Evolutionary conservation across 345 rosid species (phyloP).

Genomic region (Boechera retrofracta): DNA sequence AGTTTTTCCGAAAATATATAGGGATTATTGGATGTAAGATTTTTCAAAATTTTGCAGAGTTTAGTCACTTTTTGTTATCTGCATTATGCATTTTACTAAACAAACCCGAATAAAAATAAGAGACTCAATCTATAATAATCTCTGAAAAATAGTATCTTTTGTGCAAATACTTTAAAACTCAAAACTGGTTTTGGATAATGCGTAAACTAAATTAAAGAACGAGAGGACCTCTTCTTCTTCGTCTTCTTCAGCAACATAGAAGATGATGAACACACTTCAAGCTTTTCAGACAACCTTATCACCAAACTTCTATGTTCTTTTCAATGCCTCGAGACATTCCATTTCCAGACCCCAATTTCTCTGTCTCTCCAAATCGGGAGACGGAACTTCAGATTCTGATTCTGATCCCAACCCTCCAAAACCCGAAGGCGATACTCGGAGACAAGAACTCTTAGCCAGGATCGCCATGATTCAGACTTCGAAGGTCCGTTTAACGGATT

Average conservation of each 20-base stretch:
- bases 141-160: not conserved
- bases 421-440: constrained; percentile 69
- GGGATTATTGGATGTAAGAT: not conserved
- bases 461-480: constrained; percentile 88
- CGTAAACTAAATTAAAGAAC: constrained; percentile 37
- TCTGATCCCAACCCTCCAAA: constrained; percentile 49
- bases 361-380: constrained; percentile 36
- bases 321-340: constrained; percentile 36
- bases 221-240: constrained; percentile 26
- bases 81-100: not conserved
- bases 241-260: constrained; percentile 22
- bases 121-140: constrained; percentile 6
- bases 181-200: constrained; percentile 48
- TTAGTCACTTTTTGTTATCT: constrained; percentile 5
- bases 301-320: constrained; percentile 39
- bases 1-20: no score
- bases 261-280: constrained; percentile 42
- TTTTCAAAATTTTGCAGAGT: not conserved
- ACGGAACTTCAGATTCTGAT: constrained; percentile 38
- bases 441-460: constrained; percentile 82
- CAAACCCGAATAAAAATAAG: constrained; percentile 1
- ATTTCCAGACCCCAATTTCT: constrained; percentile 32
- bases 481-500: constrained; percentile 86
- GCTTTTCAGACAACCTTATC: constrained; percentile 43
- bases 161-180: constrained; percentile 26